Conservation (phyloP, 192 early-diverging fungal genomes). For the Coemansia sp. region DNA sequence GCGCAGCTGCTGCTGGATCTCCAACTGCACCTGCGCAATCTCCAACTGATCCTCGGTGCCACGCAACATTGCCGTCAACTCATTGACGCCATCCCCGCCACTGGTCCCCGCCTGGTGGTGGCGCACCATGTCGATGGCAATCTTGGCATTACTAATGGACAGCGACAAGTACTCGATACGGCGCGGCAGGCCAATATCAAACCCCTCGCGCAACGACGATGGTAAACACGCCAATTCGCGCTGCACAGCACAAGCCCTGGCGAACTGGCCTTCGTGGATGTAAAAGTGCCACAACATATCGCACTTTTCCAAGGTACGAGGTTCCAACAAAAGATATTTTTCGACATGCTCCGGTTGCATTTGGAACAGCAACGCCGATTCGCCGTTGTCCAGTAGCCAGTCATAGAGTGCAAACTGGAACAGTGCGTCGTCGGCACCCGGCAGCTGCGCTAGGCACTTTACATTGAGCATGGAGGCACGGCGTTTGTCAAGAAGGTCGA, state of each 20-base stretch:
- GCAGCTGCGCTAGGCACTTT: slow-evolving; percentile 30
- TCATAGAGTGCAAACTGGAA: slow-evolving; percentile 69
- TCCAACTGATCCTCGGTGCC: slow-evolving; percentile 60
- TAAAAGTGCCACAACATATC: slow-evolving; percentile 71
- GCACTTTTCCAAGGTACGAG: slow-evolving; percentile 48
- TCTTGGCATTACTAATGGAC: slow-evolving; percentile 63
- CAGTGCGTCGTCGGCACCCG: slow-evolving; percentile 54
- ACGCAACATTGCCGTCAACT: slow-evolving; percentile 42
- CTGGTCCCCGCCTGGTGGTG: too few relatives aligned
- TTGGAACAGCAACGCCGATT: slow-evolving; percentile 53
- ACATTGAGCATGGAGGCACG: slow-evolving; percentile 2
- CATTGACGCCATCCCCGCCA: slow-evolving; percentile 29
- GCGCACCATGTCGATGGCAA: slow-evolving; percentile 50
- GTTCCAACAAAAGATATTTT: slow-evolving; percentile 52
- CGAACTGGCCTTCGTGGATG: slow-evolving; percentile 56
- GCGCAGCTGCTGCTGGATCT: slow-evolving; percentile 37
- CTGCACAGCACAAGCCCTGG: slow-evolving; percentile 58
- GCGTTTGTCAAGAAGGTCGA: slow-evolving; percentile 33
- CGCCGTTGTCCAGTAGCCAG: slow-evolving; percentile 57
- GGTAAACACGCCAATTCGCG: slow-evolving; percentile 45
- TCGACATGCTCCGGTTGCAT: slow-evolving; percentile 50
- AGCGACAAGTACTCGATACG: slow-evolving; percentile 64
- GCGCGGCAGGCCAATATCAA: slow-evolving; percentile 27
- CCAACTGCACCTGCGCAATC: slow-evolving; percentile 59
- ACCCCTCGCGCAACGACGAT: slow-evolving; percentile 6